phyloP scores from a whole-genome alignment of 2,329 filamentous ascomycete species.

The Rhytidhysteron rufulum region DNA sequence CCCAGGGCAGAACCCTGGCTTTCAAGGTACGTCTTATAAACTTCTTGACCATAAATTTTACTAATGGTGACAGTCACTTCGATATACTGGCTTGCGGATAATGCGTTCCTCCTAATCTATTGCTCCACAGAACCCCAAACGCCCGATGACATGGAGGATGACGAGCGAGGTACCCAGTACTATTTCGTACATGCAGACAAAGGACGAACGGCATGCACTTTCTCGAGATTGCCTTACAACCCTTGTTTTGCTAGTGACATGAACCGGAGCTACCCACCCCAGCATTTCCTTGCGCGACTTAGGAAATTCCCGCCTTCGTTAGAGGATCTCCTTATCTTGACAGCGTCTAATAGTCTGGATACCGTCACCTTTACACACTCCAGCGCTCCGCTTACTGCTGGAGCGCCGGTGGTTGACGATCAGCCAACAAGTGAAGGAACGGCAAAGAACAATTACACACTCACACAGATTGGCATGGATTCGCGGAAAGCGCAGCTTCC shows the following conservation, averaged over 20 bases:
- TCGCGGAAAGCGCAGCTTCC: conserved; percentile 66
- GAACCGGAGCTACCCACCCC: conserved; percentile 59
- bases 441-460: conserved; percentile 69
- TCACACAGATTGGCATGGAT: conserved; percentile 69
- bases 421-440: no score
- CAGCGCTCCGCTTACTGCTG: conserved; percentile 60
- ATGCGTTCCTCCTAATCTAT: conserved; percentile 78
- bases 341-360: conserved; percentile 75
- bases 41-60: not conserved
- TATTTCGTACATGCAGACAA: conserved; percentile 71
- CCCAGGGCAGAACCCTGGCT: conserved; percentile 58
- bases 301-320: conserved; percentile 77
- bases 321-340: conserved; percentile 75
- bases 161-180: conserved; percentile 63
- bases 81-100: conserved; percentile 82
- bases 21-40: conserved; percentile 58
- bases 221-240: conserved; percentile 65
- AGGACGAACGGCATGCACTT: conserved; percentile 58
- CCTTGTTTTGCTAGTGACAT: conserved; percentile 40
- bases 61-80: conserved; percentile 60
- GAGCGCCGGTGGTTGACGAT: no score
- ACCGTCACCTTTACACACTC: conserved; percentile 75
- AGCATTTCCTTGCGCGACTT: conserved; percentile 74
- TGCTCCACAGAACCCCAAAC: conserved; percentile 49
- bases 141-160: conserved; percentile 47